These are phyloP conservation scores for Zygoascus biomembranicola DNA, from an alignment of 805 yeast genomes.

Conservation along the genomic window DNA sequence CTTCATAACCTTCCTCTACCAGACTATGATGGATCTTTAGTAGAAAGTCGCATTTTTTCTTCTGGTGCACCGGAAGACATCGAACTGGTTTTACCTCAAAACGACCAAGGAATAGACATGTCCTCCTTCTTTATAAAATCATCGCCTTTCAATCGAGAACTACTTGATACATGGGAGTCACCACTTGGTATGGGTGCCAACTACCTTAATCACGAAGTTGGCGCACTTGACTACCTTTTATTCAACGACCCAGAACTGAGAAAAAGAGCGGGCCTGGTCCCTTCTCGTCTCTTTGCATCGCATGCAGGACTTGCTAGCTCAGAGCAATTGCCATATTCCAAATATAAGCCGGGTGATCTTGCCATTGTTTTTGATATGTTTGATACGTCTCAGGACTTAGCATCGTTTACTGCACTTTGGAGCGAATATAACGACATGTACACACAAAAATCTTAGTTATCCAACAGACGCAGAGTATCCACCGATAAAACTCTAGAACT, in stretches of 20 bases:
- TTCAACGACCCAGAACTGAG: neutral
- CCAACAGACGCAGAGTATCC: no score
- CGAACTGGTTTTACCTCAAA: neutral
- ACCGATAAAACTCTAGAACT: no score
- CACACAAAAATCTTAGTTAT: no score
- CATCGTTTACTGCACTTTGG: neutral
- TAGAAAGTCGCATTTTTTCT: neutral
- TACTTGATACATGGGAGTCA: neutral
- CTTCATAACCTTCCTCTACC: constrained; percentile 11
- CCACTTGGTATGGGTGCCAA: neutral
- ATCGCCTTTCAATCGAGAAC: neutral
- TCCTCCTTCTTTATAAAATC: neutral
- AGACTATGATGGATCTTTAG: neutral
- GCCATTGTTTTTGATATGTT: neutral
- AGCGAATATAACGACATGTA: neutral
- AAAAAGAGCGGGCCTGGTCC: neutral
- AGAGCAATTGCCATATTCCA: neutral
- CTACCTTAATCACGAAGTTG: neutral
- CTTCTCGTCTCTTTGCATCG: neutral
- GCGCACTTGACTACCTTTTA: neutral
- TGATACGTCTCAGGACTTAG: neutral
- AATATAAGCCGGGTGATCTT: neutral
- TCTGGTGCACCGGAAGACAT: neutral
- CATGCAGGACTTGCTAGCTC: neutral
- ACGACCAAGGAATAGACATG: neutral